Base-by-base conservation (phyloP, 169 alveolate species). In the Toxoplasma gondii region DNA sequence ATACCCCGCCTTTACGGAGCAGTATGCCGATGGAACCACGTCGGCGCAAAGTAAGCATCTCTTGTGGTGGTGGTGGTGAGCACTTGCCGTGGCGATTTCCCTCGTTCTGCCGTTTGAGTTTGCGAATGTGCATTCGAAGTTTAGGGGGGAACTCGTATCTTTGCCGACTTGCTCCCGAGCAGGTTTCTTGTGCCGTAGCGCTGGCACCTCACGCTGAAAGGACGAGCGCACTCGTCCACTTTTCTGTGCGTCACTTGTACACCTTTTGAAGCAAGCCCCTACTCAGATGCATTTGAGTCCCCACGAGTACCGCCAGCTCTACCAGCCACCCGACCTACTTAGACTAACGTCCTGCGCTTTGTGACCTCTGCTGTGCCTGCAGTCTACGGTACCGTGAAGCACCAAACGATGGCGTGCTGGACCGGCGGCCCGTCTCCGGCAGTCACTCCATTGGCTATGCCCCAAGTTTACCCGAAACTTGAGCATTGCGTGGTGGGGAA, bases 341-440 rank as follows among this genome's bases (percentile, higher is more conserved):
- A 49, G 4, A 49, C 58, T 7, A 49, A 49, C n/a, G 17, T 38
- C n/a, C 43, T 78, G 39, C 10, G 12, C 29, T 1, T 78, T 9
- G 29, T 38, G 39, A 1, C 44, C n/a, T 17, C 45, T 17, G 22
- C 29, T 43, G n/a, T 44, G 53, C 38, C n/a, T 43, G 58, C 90
- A 82, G 90, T 82, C 10, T 43, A 82, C 67, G 90, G 90, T 29
- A 16, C 53, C 44, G 90, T 82, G 17, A 9, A 38, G 39, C 90
- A 41, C n/a, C 67, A 82, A 67, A 82, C 69, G 41, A 82, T 82
- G 90, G 90, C 90, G 24, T 44, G 64, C 90, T 82, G 90, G 90
- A 41, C 90, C 0, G 90, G 90, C 38, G 90, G 67, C 36, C 67
- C 90, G 31, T 16, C 90, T 19, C 41, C 64, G 69, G 1, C 17